These are phyloP conservation scores for Aspergillus melleus DNA, from an alignment of 2,329 filamentous ascomycete species.

Conservation along the genomic window DNA sequence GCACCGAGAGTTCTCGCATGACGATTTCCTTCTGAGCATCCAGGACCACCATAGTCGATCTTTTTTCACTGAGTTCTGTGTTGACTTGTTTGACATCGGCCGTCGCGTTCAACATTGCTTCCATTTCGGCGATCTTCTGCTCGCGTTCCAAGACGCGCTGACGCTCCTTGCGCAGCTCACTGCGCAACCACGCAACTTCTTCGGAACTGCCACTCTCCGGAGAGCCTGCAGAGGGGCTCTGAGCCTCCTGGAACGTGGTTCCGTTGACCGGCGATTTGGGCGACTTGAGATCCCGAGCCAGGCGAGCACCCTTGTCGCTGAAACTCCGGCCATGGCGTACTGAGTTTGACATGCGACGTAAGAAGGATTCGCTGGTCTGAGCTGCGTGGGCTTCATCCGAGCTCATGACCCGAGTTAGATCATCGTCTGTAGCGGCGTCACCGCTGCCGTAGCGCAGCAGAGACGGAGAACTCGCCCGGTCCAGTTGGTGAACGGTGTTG, in stretches of 20 bases:
- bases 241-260: slow-evolving; percentile 60
- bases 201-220: slow-evolving; percentile 50
- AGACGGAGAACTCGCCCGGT: slow-evolving; percentile 62
- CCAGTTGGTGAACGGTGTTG: slow-evolving; percentile 39
- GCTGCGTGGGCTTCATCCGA: slow-evolving; percentile 60
- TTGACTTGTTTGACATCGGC: slow-evolving; percentile 73
- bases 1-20: slow-evolving; percentile 83
- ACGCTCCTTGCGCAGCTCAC: slow-evolving; percentile 78
- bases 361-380: slow-evolving; percentile 68
- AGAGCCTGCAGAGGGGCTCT: slow-evolving; percentile 68
- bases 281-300: slow-evolving; percentile 66
- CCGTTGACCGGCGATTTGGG: slow-evolving; percentile 64
- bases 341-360: slow-evolving; percentile 88
- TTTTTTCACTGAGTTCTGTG: slow-evolving; percentile 85
- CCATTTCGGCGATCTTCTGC: slow-evolving; percentile 79
- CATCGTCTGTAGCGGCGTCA: slow-evolving; percentile 93
- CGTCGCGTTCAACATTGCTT: slow-evolving; percentile 58
- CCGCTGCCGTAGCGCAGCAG: slow-evolving; percentile 72
- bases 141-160: slow-evolving; percentile 84
- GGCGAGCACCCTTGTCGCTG: slow-evolving; percentile 65
- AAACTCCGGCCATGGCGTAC: slow-evolving; percentile 89
- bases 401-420: slow-evolving; percentile 84
- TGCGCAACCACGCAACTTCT: slow-evolving; percentile 64
- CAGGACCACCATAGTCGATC: slow-evolving; percentile 90
- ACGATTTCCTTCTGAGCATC: slow-evolving; percentile 96